Base-by-base conservation (phyloP, 257 asterid genomes). In the Nicotiana tabacum region DNA sequence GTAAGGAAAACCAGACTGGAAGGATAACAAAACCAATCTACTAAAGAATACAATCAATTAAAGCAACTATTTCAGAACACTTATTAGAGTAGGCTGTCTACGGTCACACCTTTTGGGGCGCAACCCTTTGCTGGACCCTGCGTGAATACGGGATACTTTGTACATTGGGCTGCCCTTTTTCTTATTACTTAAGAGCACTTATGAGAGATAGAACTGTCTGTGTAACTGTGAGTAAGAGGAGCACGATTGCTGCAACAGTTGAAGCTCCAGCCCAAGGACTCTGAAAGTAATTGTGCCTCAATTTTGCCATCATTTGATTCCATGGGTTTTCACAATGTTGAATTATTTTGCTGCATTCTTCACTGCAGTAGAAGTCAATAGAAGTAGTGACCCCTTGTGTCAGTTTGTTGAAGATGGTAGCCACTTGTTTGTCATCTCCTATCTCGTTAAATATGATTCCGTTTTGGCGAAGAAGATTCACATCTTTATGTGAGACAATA, bases 351-450 rank as follows among this genome's bases (percentile, higher is more conserved):
- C 70, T 80, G 81, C 53, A 80, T 21, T 35, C 77, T 39, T 15
- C 62, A 35, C 33, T 5, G 61, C 61, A 80, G 64, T 46, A 60
- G 55, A 80, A 84, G 56, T 57, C 70, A 65, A 2, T n/a, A 32
- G 27, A 17, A 4, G 1, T 17, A 46, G 32, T 29, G 5, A 80
- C 69, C 32, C 78, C 82, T 55, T 61, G 51, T 8, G 82, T 55
- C 6, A 80, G 82, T 78, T 62, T 61, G 78, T 81, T 84, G 24
- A 84, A 84, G 48, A 80, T 13, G 17, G 18, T 32, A 46, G 78
- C 48, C 46, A 84, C 87, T 61, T 43, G 68, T 39, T 64, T 67
- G 70, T 84, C 87, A 48, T 72, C 62, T 3, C 84, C 87, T 8
- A 84, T 24, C 81, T 18, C 60, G 58, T 84, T 84, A 18, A 68